phyloP scores from a whole-genome alignment of 2,329 filamentous ascomycete species.

The Sclerotinia spermophila region DNA sequence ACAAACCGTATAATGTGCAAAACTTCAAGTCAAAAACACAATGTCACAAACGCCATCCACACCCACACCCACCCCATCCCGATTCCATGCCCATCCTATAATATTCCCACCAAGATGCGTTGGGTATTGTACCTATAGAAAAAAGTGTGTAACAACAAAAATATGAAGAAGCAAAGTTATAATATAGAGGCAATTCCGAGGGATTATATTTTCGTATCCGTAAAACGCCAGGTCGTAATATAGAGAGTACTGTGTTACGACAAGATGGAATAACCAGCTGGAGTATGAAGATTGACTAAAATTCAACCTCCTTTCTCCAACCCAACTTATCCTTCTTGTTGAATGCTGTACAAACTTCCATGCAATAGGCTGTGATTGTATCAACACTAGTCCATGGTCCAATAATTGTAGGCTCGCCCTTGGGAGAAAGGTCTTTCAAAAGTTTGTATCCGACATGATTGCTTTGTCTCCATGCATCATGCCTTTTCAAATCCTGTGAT shows the following conservation, averaged over 20 bases:
- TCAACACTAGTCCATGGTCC: constrained; percentile 17
- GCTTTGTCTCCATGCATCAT: constrained; percentile 10
- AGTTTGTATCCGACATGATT: neutral
- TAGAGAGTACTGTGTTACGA: neutral
- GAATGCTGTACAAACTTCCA: constrained; percentile 17
- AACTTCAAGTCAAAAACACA: constrained; percentile 1
- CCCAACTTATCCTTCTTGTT: constrained; percentile 19
- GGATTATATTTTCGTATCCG: neutral
- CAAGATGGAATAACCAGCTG: neutral
- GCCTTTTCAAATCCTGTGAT: neutral
- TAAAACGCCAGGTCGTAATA: neutral
- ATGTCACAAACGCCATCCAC: constrained; percentile 9
- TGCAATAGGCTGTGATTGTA: constrained; percentile 8
- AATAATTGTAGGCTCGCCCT: neutral
- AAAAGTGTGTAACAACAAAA: constrained; percentile 8
- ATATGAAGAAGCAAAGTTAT: constrained; percentile 1
- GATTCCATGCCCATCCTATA: neutral
- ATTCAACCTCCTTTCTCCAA: constrained; percentile 18
- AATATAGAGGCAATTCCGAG: neutral
- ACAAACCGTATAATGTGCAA: constrained; percentile 1
- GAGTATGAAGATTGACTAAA: neutral
- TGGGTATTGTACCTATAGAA: neutral
- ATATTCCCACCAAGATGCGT: neutral
- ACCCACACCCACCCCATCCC: neutral
- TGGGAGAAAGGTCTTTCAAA: neutral